Evolutionary conservation across 148 eudicot genomes (phyloP), one percentile per base, ranked within the genome.

Genomic region (Dianthus caryophyllus): DNA sequence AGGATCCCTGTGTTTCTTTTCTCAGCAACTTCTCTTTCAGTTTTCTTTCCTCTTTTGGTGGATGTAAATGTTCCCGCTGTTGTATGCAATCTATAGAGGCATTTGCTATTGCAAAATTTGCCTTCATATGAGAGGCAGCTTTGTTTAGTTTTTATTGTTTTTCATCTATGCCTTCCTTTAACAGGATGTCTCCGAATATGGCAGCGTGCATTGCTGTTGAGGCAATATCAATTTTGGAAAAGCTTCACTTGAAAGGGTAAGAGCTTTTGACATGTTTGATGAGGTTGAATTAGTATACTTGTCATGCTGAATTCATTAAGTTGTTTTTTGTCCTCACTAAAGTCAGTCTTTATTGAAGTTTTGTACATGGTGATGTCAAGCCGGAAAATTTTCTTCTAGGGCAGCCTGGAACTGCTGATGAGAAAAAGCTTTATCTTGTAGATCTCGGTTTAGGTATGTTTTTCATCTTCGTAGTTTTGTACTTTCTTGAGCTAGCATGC

Each of bases 321-420:
- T 25, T 63, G 13, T 6, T 33, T 43, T 7, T 43, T 41, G 52
- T 43, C 16, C 51, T 63, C 51, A 44, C 66, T 53, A 27, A 51
- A 41, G 13, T 69, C n/a, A n/a, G 55, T 27, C 55, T 65, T 26
- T 46, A 22, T 58, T 70, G 49, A 60, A 91, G 97, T 55, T 91
- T 91, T 80, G 97, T 91, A 77, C 97, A 91, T 73, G 97, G 97
- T 68, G 97, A 91, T 71, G 97, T 91, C 66, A 91, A 91, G 84
- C 97, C 96, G 18, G 96, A 90, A 71, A 90, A 90, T 68, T 90
- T 90, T 77, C 76, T 90, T 43, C 93, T 90, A 61, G 96, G 97
- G 71, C 97, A 82, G 68, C 96, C 96, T 64, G 88, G 90, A 76
- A 75, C 83, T 22, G 69, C 81, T 24, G 97, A 91, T 69, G 97